Base-by-base conservation (phyloP, 2,329 filamentous ascomycete genomes). In the Fusarium verticillioides region DNA sequence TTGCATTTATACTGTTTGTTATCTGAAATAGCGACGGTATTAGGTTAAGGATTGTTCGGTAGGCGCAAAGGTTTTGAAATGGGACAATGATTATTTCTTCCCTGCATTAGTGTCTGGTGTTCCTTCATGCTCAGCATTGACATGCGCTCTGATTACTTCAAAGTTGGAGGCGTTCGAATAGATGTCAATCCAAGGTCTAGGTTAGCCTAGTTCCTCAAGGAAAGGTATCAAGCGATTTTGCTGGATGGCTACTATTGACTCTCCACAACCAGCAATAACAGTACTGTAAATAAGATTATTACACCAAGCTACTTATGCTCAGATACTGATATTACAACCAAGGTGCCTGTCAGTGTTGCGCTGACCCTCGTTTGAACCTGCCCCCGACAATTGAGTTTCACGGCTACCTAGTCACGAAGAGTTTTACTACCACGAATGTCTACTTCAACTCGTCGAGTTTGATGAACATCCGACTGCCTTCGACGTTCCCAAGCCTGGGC, bases 21-120 rank as follows among this genome's bases (percentile, higher is more conserved):
- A 36, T 32, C 19, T 52, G 23, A 40, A 36, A 44, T 52, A 52
- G 40, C 64, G 52, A 18, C 46, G 43, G 40, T 66, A 23, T 47
- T 43, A 32, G 57, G 36, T 52, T 12, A 26, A 50, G 23, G 44
- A 43, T 40, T 11, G 21, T 42, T 32, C 21, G n/a, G 62, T 28
- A 54, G 71, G 71, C 70, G 71, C 34, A 54, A 43, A 16, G 34
- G 23, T 53, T 62, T 64, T 47, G 28, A 59, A 49, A 46, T 49
- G 16, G 23, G 37, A 44, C n/a, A 34, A 46, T n/a, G 18, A 36
- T 40, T 8, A 26, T 52, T 47, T 4, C 21, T 15, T 42, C 16
- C 37, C 13, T 13, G 6, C 15, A 37, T 4, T n/a, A 12, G 5
- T 16, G 9, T 34, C 34, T 52, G 10, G 23, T 44, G 32, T 16